Conservation (phyloP, 2,329 filamentous ascomycete species). For the Leptographium radiaticola region DNA sequence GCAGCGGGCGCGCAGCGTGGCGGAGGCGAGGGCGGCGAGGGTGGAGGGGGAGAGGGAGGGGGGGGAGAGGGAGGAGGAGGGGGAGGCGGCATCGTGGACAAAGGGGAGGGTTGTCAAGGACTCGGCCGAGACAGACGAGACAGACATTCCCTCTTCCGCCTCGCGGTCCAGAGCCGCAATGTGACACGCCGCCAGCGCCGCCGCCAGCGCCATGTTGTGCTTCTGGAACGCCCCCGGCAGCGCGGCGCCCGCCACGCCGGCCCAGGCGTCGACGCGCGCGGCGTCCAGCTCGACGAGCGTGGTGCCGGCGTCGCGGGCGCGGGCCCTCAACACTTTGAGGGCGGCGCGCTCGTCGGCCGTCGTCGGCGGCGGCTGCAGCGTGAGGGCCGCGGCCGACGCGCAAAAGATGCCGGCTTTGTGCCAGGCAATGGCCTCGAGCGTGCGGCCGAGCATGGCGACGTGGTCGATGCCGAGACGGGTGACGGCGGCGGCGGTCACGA, state of each 20-base stretch:
- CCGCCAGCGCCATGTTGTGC: constrained; percentile 38
- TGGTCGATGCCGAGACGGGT: constrained; percentile 54
- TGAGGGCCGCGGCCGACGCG: constrained; percentile 41
- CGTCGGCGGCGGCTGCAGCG: constrained; percentile 27
- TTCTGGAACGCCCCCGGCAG: constrained; percentile 35
- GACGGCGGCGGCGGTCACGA: constrained; percentile 22
- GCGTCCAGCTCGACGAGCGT: constrained; percentile 30
- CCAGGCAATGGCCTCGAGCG: constrained; percentile 56
- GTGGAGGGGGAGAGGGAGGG: background rate
- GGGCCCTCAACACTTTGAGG: constrained; percentile 39
- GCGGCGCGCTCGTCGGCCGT: constrained; percentile 19
- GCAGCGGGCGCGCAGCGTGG: constrained; percentile 71
- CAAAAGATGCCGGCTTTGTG: constrained; percentile 65
- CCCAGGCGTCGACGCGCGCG: constrained; percentile 31
- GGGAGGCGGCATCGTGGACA: constrained; percentile 3
- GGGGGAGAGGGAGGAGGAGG: constrained; percentile 25
- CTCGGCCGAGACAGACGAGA: no score
- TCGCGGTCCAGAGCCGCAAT: constrained; percentile 1
- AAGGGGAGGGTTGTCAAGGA: no score
- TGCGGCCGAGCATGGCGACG: constrained; percentile 46
- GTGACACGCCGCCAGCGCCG: constrained; percentile 15
- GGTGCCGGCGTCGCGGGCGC: constrained; percentile 39
- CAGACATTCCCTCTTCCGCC: no score
- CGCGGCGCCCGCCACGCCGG: constrained; percentile 34
- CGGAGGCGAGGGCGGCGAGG: constrained; percentile 56